Evolutionary conservation across 208 protist species (phyloP), one percentile per base, ranked within the genome.

Genomic region (Tritrichomonas musculus): DNA sequence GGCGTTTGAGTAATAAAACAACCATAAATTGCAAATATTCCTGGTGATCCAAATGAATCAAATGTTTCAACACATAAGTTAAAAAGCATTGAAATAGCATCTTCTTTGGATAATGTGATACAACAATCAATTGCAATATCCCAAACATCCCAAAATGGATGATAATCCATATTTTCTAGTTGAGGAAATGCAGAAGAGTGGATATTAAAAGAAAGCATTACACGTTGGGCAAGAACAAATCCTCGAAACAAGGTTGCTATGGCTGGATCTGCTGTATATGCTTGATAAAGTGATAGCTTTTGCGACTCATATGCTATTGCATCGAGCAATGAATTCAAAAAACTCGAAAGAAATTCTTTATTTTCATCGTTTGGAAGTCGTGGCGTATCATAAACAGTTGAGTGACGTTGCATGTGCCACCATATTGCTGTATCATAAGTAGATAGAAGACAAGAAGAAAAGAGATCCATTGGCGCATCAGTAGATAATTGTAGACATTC

Each of bases 141-240:
- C 77, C 77, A 88, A 17, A 88, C 27, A 33, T 49, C 77, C 77
- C 77, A 88, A 20, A 88, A 47, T 55, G 77, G 13, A 47, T 88
- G 77, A 8, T 9, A n/a, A 9, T 41, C 25, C 77, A 88, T 88
- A 5, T 9, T 8, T 60, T 88, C 33, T 49, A 88, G 30, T 53
- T 53, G 47, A 11, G 77, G 77, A 39, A 53, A 39, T 39, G 77
- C 27, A 17, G 47, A 33, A 53, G 47, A 22, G 57, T 88, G 77
- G 17, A 88, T 57, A 39, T 88, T 88, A 50, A 88, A 88, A 22
- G 77, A 88, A 60, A 53, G 25, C 25, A 88, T n/a, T 39, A 88
- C 25, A 41, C 77, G 25, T 88, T 88, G 77, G n/a, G 77, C 77
- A 39, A 88, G 36, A 39, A 88, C 47, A 30, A 88, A 88, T 33